Conservation (phyloP, 2,329 filamentous ascomycete species). For the Trichoderma sp. region DNA sequence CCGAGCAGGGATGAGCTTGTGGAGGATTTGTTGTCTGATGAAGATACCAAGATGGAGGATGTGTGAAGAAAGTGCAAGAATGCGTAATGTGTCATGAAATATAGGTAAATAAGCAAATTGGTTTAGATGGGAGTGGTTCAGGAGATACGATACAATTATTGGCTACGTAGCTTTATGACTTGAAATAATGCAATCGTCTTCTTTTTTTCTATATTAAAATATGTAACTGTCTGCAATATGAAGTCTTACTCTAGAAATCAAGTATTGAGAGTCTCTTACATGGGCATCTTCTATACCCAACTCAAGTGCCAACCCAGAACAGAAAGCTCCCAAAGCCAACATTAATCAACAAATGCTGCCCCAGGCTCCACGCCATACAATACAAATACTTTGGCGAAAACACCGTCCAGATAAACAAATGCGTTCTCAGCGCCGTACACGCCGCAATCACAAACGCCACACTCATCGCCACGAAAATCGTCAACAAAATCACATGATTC, state of each 20-base stretch:
- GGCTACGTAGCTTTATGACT: neutral
- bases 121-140: neutral
- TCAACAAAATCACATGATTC: conserved; percentile 61
- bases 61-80: conserved; percentile 19
- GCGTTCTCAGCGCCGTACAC: conserved; percentile 77
- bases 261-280: conserved; percentile 19
- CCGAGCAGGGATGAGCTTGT: conserved; percentile 37
- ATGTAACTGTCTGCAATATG: neutral
- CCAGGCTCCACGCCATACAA: conserved; percentile 81
- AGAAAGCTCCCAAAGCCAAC: conserved; percentile 58
- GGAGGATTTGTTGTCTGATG: conserved; percentile 42
- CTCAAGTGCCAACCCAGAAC: conserved; percentile 47
- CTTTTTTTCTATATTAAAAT: neutral
- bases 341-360: conserved; percentile 75
- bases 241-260: neutral
- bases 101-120: neutral
- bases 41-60: conserved; percentile 35
- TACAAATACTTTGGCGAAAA: conserved; percentile 97
- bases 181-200: neutral
- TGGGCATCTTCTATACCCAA: neutral
- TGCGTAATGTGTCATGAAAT: conserved; percentile 10
- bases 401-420: conserved; percentile 98
- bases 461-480: conserved; percentile 65
- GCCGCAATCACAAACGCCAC: conserved; percentile 79
- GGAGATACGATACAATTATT: neutral